Conservation (phyloP, 164 flowering plant genomes). For the Brasenia schreberi region DNA sequence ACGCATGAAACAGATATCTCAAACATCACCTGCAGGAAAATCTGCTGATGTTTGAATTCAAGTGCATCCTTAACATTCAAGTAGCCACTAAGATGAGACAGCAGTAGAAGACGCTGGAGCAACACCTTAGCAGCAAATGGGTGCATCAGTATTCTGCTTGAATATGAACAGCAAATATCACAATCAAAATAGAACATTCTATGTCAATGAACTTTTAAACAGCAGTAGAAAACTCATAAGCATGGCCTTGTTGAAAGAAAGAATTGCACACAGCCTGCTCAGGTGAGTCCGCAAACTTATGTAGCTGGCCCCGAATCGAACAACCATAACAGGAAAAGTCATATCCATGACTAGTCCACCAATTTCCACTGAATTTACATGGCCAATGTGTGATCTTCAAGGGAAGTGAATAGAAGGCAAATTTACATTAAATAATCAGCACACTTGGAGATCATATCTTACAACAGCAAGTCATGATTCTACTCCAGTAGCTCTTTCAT, state of each 20-base stretch:
- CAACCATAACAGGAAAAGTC: no score
- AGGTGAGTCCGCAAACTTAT: no score
- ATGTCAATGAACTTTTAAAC: no score
- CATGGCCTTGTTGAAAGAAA: no score
- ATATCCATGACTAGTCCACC: no score
- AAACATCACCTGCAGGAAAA: not conserved
- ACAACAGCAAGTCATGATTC: not conserved
- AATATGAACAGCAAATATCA: not conserved
- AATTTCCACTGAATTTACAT: no score
- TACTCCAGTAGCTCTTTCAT: conserved; percentile 3
- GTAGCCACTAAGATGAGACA: not conserved
- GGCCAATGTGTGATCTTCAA: no score
- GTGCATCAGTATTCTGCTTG: not conserved
- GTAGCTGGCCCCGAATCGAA: no score
- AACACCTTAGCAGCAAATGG: no score
- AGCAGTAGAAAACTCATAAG: no score
- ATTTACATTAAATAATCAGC: not conserved
- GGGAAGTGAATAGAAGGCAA: not conserved
- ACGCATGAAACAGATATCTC: not conserved
- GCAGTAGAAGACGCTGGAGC: not conserved
- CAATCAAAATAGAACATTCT: no score
- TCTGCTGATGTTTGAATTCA: not conserved
- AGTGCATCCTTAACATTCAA: not conserved
- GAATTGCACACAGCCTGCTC: no score
- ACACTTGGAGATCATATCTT: not conserved